These are phyloP conservation scores for Xerocomus nothofagi DNA, from an alignment of 1,284 basidiomycete genomes.

Conservation along the genomic window DNA sequence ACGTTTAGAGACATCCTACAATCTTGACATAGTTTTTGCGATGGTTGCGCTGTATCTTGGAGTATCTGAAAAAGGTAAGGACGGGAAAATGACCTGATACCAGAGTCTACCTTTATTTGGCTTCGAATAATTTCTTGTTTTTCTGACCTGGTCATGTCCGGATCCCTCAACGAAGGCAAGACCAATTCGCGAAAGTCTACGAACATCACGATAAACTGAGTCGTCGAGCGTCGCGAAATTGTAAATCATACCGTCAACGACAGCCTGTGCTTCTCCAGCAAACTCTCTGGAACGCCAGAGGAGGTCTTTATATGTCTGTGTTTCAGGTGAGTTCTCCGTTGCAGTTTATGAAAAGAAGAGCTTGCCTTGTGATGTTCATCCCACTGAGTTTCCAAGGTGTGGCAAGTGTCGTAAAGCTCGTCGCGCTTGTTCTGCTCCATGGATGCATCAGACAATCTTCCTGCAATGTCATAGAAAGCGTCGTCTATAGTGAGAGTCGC, in stretches of 20 bases:
- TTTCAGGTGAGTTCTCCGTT: background rate
- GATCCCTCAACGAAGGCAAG: conserved; percentile 17
- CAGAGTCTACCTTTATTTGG: conserved; percentile 12
- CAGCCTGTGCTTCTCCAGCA: conserved; percentile 21
- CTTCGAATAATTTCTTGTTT: conserved; percentile 19
- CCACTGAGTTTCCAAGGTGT: conserved; percentile 16
- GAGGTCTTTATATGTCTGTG: conserved; percentile 17
- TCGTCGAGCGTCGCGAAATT: background rate
- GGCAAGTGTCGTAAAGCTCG: conserved; percentile 17
- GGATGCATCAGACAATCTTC: conserved; percentile 5
- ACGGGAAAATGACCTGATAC: background rate
- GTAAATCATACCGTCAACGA: conserved; percentile 17
- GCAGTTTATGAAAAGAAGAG: background rate
- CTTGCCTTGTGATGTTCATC: conserved; percentile 17
- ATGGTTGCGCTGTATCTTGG: conserved; percentile 16
- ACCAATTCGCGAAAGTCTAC: conserved; percentile 22
- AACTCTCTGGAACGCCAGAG: conserved; percentile 25
- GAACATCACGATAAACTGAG: background rate
- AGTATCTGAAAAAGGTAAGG: conserved; percentile 14
- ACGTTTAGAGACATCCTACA: conserved; percentile 7
- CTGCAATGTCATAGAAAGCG: conserved; percentile 16
- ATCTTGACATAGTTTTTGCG: conserved; percentile 20
- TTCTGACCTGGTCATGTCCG: conserved; percentile 2
- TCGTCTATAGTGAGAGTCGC: conserved; percentile 21
- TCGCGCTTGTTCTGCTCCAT: conserved; percentile 8